Base-by-base conservation (phyloP, 2,329 filamentous ascomycete genomes). In the Rugonectria rugulosa region DNA sequence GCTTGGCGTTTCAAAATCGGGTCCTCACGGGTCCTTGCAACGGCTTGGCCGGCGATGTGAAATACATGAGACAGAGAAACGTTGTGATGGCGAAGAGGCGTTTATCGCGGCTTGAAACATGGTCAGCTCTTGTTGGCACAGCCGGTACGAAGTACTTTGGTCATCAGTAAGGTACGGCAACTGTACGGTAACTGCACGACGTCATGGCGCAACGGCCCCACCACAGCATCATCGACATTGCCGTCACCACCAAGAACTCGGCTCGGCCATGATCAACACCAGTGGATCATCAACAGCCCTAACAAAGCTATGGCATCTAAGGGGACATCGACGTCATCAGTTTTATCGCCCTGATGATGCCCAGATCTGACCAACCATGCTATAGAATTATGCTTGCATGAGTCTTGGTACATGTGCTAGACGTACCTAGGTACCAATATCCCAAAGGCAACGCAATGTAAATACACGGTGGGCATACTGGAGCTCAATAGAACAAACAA, bases 171-270 rank as follows among this genome's bases (percentile, higher is more conserved):
- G n/a, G n/a, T n/a, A n/a, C n/a, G n/a, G n/a, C n/a, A n/a, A n/a
- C 34, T 41, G 14, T 27, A 17, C 14, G 23, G 20, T 29, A 46
- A 41, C 56, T 29, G 49, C 46, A 56, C 60, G 65, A 67, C 65
- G 65, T 67, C 65, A 67, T 66, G 46, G 38, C 26, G 27, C 43
- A 34, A 38, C 40, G 14, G 53, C 53, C 53, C 53, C 53, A 56
- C 53, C 40, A 32, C 37, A 49, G 47, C 47, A 42, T 43, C 37
- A 50, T 48, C 20, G 34, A 37, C 36, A 40, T 48, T n/a, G n/a
- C n/a, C 12, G 29, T 14, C 17, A 10, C 5, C 34, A 9, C 6
- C 14, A 14, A 20, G n/a, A 32, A 14, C 17, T 37, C 15, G 6
- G n/a, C n/a, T n/a, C n/a, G n/a, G n/a, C n/a, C n/a, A n/a, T n/a